These are phyloP conservation scores for Capsella bursapastoris DNA, from an alignment of 345 rosid genomes.

Conservation along the genomic window DNA sequence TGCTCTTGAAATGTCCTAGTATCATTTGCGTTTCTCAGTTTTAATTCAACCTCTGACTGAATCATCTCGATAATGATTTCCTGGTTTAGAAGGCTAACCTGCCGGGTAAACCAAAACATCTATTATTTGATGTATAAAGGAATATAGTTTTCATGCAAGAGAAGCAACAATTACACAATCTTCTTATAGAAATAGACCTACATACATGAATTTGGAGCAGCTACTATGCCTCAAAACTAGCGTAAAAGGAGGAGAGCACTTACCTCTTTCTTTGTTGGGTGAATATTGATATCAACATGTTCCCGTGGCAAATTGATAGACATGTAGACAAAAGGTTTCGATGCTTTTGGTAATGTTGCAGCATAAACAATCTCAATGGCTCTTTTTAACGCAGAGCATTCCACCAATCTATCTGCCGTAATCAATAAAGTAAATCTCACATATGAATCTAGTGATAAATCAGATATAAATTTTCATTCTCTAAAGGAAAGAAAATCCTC, in stretches of 20 bases:
- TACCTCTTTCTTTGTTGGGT: conserved; percentile 97
- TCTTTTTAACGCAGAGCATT: conserved; percentile 89
- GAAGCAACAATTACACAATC: conserved; percentile 12
- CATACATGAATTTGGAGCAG: conserved; percentile 1
- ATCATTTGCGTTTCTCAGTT: conserved; percentile 76
- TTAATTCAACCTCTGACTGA: conserved; percentile 73
- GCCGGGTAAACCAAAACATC: conserved; percentile 41
- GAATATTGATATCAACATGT: conserved; percentile 96
- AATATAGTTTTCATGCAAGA: neutral
- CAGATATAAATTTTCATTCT: neutral
- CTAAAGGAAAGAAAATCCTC: conserved; percentile 27
- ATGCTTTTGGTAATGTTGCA: conserved; percentile 93
- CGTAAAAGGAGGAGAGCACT: conserved; percentile 18
- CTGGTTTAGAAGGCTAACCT: conserved; percentile 97
- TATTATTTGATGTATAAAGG: conserved; percentile 12
- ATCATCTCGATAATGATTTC: conserved; percentile 80
- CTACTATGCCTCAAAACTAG: conserved; percentile 1
- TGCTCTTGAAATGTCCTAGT: conserved; percentile 80
- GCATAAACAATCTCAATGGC: conserved; percentile 92
- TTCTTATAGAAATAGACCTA: neutral
- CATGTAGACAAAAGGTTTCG: conserved; percentile 92
- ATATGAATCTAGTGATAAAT: neutral
- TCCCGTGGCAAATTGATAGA: conserved; percentile 82
- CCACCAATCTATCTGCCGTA: conserved; percentile 86
- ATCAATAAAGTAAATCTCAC: conserved; percentile 12